These are phyloP conservation scores for Penicillium corylophilum DNA, from an alignment of 2,329 filamentous ascomycete species.

Conservation along the genomic window DNA sequence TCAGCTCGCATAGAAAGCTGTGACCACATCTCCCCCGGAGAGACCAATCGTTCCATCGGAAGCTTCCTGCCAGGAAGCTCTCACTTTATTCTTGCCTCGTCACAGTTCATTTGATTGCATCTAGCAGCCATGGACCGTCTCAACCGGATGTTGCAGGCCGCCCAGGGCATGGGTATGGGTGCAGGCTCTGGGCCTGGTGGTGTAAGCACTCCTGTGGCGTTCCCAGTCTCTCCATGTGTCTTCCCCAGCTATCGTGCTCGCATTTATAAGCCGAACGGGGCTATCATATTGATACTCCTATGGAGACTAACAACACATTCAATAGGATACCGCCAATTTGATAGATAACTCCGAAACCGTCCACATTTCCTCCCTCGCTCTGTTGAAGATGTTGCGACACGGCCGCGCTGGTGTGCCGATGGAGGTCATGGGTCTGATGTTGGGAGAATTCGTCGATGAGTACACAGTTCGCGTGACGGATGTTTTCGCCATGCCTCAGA, in stretches of 20 bases:
- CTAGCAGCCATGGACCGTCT: constrained; percentile 76
- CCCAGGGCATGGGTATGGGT: constrained; percentile 58
- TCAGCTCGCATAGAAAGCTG: neutral
- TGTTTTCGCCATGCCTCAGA: constrained; percentile 99
- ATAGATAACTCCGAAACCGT: constrained; percentile 99
- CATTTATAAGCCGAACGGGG: neutral
- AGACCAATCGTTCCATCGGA: constrained; percentile 14
- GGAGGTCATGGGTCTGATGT: constrained; percentile 99
- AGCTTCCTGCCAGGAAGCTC: constrained; percentile 35
- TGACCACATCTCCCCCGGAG: neutral
- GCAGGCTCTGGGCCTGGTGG: constrained; percentile 38
- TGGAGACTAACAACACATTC: constrained; percentile 7
- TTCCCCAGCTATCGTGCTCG: constrained; percentile 5
- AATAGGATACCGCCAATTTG: constrained; percentile 80
- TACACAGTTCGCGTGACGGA: constrained; percentile 98
- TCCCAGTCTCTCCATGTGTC: constrained; percentile 6
- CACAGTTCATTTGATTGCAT: constrained; percentile 17
- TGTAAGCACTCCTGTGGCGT: constrained; percentile 32
- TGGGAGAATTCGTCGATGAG: constrained; percentile 98
- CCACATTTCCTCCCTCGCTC: constrained; percentile 94
- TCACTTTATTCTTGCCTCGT: constrained; percentile 19
- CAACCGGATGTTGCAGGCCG: constrained; percentile 79
- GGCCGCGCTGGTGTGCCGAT: constrained; percentile 96
- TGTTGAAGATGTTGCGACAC: constrained; percentile 98
- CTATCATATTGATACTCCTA: neutral